phyloP scores from a whole-genome alignment of 345 rosid genomes.

The Rhizophora mangle region DNA sequence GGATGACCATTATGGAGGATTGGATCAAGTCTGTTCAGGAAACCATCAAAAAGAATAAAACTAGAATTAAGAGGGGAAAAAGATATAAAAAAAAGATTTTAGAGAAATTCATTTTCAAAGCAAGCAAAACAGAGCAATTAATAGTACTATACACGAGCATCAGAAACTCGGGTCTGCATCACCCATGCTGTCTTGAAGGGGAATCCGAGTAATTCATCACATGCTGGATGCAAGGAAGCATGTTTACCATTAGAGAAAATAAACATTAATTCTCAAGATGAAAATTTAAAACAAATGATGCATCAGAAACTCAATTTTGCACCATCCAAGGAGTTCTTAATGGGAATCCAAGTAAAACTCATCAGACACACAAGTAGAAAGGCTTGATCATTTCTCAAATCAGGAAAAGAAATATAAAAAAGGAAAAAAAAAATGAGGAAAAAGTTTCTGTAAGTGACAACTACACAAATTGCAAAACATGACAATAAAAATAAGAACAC shows the following conservation, averaged over 20 bases:
- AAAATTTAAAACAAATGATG: neutral
- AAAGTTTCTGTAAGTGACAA: too few species aligned
- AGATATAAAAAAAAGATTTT: neutral
- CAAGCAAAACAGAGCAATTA: neutral
- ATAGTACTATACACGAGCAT: constrained; percentile 21
- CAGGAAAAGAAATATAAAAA: neutral
- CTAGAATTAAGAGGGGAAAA: neutral
- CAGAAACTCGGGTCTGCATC: constrained; percentile 65
- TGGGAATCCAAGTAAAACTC: constrained; percentile 58
- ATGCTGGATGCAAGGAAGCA: constrained; percentile 18
- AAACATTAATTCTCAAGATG: neutral
- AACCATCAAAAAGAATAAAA: neutral
- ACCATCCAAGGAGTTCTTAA: constrained; percentile 52
- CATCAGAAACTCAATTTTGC: constrained; percentile 63
- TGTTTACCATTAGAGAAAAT: too few species aligned
- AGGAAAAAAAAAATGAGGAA: neutral
- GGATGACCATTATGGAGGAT: too few species aligned
- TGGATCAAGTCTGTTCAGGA: neutral
- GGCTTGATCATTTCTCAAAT: neutral
- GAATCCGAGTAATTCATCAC: constrained; percentile 66
- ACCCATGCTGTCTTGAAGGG: constrained; percentile 62
- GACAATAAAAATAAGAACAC: too few species aligned
- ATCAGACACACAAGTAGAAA: constrained; percentile 31
- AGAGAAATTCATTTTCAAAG: neutral
- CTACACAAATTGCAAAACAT: too few species aligned